These are phyloP conservation scores for Heliocybe sulcata DNA, from an alignment of 1,284 basidiomycete species.

Conservation along the genomic window DNA sequence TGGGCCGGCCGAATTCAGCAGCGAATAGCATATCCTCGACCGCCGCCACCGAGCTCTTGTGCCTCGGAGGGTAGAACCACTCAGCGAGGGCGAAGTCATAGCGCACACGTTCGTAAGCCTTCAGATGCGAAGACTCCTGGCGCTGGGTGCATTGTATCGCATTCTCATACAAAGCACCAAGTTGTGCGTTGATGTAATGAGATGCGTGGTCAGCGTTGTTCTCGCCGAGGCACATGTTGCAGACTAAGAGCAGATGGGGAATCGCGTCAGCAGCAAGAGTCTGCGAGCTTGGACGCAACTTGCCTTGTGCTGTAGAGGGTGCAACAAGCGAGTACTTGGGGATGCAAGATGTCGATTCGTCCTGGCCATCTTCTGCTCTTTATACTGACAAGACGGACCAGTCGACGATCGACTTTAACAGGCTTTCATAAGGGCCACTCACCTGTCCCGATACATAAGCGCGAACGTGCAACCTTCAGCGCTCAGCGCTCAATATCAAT, in stretches of 20 bases:
- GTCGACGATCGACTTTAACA: neutral
- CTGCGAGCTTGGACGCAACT: too few species aligned
- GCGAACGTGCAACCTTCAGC: too few species aligned
- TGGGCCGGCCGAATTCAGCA: constrained; percentile 15
- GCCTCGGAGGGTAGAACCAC: constrained; percentile 10
- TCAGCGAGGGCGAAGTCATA: constrained; percentile 13
- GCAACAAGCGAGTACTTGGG: too few species aligned
- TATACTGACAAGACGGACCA: neutral
- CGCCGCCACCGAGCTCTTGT: constrained; percentile 4
- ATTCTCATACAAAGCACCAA: constrained; percentile 19
- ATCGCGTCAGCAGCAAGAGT: too few species aligned
- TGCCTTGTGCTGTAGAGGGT: too few species aligned
- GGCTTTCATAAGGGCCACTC: neutral
- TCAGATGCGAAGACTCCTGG: constrained; percentile 11
- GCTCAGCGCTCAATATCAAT: too few species aligned
- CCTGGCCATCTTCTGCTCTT: too few species aligned
- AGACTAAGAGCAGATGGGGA: too few species aligned
- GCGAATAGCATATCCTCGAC: constrained; percentile 14
- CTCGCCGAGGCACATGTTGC: constrained; percentile 22
- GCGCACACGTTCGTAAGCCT: neutral
- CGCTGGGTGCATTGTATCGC: constrained; percentile 16
- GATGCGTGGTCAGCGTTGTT: constrained; percentile 20
- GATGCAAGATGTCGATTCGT: too few species aligned
- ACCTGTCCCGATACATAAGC: neutral
- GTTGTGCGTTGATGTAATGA: constrained; percentile 25